Evolutionary conservation across 352 stramenopile genomes (phyloP).

Genomic region (Pythium scleroteichum): DNA sequence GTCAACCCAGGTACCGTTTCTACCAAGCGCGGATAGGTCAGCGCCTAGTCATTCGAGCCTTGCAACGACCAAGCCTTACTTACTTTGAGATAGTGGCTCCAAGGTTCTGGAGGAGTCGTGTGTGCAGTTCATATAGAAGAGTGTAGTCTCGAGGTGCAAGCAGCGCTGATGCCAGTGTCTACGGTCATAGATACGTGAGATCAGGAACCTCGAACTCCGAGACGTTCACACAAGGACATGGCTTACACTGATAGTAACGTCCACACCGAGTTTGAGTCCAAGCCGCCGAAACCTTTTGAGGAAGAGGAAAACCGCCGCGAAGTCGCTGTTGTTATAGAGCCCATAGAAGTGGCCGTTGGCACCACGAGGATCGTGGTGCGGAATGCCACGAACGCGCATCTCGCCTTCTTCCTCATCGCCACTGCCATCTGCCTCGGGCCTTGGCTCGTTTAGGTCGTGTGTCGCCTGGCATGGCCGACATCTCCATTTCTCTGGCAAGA

Average conservation of each 20-base stretch:
- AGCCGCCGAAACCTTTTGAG: conserved; percentile 65
- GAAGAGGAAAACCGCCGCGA: conserved; percentile 63
- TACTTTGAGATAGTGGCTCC: conserved; percentile 50
- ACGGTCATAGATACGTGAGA: background rate
- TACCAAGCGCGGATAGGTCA: no score
- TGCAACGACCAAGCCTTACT: no score
- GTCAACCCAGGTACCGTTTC: conserved; percentile 47
- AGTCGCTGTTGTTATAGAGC: conserved; percentile 50
- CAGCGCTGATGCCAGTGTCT: conserved; percentile 43
- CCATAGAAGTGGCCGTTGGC: conserved; percentile 33
- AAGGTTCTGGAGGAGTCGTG: conserved; percentile 47
- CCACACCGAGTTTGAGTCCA: conserved; percentile 48
- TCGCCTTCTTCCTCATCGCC: conserved; percentile 10
- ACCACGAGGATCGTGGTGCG: conserved; percentile 37
- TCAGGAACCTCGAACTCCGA: background rate
- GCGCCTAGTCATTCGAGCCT: no score
- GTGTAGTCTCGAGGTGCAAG: conserved; percentile 32
- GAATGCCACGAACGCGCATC: conserved; percentile 35
- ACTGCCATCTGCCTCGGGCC: conserved; percentile 11
- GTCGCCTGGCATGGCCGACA: conserved; percentile 61
- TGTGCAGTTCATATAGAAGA: conserved; percentile 50
- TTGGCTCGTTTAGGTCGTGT: conserved; percentile 36
- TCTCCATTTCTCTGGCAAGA: conserved; percentile 44
- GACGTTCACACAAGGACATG: no score
- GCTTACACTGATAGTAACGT: conserved; percentile 48